Conservation (phyloP, 441 rosid species). For the Adansonia gregorii region DNA sequence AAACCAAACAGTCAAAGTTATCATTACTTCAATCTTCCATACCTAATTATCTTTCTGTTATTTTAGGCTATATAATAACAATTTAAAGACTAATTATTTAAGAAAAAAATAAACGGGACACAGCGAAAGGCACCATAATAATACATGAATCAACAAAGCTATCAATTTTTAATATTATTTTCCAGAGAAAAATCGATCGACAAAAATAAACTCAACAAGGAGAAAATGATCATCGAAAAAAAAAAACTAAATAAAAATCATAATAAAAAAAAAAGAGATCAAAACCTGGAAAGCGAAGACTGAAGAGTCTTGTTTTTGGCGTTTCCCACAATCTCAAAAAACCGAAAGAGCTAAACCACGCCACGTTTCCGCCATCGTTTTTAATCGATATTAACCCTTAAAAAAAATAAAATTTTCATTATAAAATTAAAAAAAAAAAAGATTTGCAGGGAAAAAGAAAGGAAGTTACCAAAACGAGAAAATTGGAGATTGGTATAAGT, state of each 20-base stretch:
- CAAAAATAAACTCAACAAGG: background rate
- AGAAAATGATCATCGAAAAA: background rate
- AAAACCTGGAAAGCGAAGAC: background rate
- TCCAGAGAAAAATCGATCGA: background rate
- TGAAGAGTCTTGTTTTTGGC: background rate
- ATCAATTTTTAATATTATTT: background rate
- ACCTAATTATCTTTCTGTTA: background rate
- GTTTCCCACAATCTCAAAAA: background rate
- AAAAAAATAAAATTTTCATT: background rate
- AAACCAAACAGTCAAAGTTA: conserved; percentile 1
- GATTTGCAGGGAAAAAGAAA: background rate
- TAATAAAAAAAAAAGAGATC: background rate
- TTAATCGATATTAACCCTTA: background rate
- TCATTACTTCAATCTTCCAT: background rate
- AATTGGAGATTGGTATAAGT: background rate
- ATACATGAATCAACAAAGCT: background rate
- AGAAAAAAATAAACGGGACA: background rate
- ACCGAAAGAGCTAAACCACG: background rate
- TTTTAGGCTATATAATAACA: background rate
- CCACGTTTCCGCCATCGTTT: background rate
- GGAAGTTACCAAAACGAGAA: conserved; percentile 3
- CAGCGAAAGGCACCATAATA: background rate
- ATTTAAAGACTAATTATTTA: background rate
- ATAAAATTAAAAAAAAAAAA: background rate
- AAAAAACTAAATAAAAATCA: background rate